These are phyloP conservation scores for Nigrograna mackinnonii DNA, from an alignment of 2,329 filamentous ascomycete species.

Conservation along the genomic window DNA sequence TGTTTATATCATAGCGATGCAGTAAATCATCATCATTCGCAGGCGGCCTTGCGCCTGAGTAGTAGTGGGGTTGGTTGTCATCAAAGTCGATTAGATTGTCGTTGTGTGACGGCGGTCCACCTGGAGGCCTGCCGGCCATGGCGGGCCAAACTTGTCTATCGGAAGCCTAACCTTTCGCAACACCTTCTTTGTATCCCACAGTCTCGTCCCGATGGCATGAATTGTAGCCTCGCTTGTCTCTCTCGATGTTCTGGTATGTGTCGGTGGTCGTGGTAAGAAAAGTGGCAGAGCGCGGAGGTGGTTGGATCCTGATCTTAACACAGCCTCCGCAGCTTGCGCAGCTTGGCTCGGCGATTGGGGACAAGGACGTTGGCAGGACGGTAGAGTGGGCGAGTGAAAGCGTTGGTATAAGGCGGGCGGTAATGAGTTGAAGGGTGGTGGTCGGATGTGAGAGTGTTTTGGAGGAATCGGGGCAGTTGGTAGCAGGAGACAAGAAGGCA, in stretches of 20 bases:
- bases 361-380: constrained; percentile 2
- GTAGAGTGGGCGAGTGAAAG: background rate
- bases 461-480: background rate
- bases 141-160: constrained; percentile 27
- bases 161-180: constrained; percentile 24
- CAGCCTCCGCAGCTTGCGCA: constrained; percentile 22
- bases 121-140: constrained; percentile 60
- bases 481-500: background rate
- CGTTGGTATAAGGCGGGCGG: background rate
- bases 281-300: background rate
- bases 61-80: constrained; percentile 72
- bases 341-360: constrained; percentile 20
- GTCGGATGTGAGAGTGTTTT: background rate
- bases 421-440: background rate
- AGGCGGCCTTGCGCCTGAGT: constrained; percentile 75
- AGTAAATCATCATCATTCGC: constrained; percentile 81
- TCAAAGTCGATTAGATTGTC: constrained; percentile 74
- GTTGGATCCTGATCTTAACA: background rate
- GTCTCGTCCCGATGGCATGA: constrained; percentile 24
- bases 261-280: constrained; percentile 2
- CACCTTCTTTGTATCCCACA: constrained; percentile 15
- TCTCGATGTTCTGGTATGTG: constrained; percentile 6
- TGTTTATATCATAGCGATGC: constrained; percentile 72
- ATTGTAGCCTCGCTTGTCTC: constrained; percentile 4
- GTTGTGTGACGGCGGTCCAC: constrained; percentile 50